Base-by-base conservation (phyloP, 2,329 filamentous ascomycete genomes). In the Neodidymelliopsis sp. region DNA sequence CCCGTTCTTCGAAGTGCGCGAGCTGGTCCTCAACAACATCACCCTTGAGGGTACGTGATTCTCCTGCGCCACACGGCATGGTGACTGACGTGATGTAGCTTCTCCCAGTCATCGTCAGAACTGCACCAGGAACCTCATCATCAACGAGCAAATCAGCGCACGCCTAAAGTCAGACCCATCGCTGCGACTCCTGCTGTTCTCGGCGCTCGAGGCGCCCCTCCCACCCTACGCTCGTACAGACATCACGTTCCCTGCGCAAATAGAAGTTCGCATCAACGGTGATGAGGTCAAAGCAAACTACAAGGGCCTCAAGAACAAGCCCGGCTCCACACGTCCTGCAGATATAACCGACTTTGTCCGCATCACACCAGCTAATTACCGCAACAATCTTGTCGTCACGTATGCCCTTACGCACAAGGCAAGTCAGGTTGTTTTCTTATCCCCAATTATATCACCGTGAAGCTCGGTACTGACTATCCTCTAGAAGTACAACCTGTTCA, bases 271-370 rank as follows among this genome's bases (percentile, higher is more conserved):
- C 69, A 84, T 96, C 46, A 99, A 99, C 62, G 82, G 85, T 8
- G 88, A 88, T 24, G 91, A 97, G 48, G 82, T 97, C 59, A 94
- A 93, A 72, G 88, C 89, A n/a, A 99, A 97, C 70, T 81, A 96
- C 59, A 89, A 94, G 60, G 94, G 94, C 4, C 75, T 99, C 54
- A 99, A 99, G 75, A 97, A 96, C 72, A 96, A 94, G 72, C 90
- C 93, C 6, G 94, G 94, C 16, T 95, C 94, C 33, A 99, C 94
- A 29, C 86, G 91, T 64, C 94, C 94, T 6, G 91, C 90, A 35
- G 94, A 99, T 74, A 88, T 99, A 54, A 99, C 94, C 6, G 79
- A 83, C 57, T 81, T 84, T 51, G 78, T 97, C 34, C 84, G 87
- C 13, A 83, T 90, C 22, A 86, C 84, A 56, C 83, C 85, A 9